These are phyloP conservation scores for Cairneyella variabilis DNA, from an alignment of 495 filamentous ascomycete species.

Conservation along the genomic window DNA sequence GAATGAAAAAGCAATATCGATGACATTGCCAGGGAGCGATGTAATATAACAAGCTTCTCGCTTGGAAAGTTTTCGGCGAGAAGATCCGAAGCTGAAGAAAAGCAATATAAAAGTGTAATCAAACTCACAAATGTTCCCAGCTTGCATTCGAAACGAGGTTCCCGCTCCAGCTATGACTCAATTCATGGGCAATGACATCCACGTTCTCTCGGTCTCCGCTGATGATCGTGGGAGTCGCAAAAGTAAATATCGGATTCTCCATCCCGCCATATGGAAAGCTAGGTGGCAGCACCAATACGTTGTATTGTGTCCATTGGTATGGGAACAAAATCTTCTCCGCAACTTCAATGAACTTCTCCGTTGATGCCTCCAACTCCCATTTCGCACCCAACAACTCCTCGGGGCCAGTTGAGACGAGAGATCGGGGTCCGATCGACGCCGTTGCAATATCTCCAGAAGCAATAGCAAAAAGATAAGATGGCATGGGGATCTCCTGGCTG, in stretches of 20 bases:
- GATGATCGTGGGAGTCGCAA: constrained; percentile 89
- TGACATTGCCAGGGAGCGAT: not conserved
- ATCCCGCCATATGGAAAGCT: constrained; percentile 87
- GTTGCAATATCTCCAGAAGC: constrained; percentile 85
- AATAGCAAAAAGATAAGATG: constrained; percentile 88
- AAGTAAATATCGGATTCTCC: constrained; percentile 94
- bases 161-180: constrained; percentile 88
- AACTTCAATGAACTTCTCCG: constrained; percentile 83
- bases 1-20: not conserved
- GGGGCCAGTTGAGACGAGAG: constrained; percentile 78
- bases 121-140: constrained; percentile 83
- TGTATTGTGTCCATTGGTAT: constrained; percentile 93
- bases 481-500: constrained; percentile 85
- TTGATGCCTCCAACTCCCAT: constrained; percentile 85
- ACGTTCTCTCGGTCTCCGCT: constrained; percentile 90
- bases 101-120: too few relatives aligned
- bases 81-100: too few relatives aligned
- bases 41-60: not conserved
- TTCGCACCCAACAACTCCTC: constrained; percentile 80
- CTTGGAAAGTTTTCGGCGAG: not conserved
- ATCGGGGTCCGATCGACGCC: constrained; percentile 80
- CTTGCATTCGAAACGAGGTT: constrained; percentile 86
- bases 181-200: constrained; percentile 94
- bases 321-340: constrained; percentile 86
- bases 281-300: constrained; percentile 83